A percentile compares a stretch with the other conserved stretches of the same genome.
Conservation (phyloP, 192 early-diverging fungal genomes). For the Jimgerdemannia flammicorona region DNA sequence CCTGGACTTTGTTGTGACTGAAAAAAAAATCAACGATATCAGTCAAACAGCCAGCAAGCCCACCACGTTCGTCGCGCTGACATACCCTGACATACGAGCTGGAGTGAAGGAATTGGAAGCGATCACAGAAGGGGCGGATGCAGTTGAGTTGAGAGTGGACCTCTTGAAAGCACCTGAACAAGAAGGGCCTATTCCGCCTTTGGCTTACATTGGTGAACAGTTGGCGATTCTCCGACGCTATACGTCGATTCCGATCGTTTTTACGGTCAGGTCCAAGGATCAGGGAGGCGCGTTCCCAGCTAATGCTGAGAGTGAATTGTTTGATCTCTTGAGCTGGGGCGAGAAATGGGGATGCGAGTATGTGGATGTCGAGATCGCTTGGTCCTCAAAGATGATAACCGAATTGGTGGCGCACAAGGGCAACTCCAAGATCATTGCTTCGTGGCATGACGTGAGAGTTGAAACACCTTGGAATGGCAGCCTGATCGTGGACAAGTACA, state of each 20-base stretch:
- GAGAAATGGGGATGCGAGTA: slow-evolving; percentile 91
- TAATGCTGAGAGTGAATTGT: slow-evolving; percentile 54
- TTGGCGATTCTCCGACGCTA: slow-evolving; percentile 69
- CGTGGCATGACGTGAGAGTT: slow-evolving; percentile 83
- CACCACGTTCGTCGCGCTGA: slow-evolving; percentile 88
- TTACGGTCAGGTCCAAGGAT: slow-evolving; percentile 82
- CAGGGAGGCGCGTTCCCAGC: slow-evolving; percentile 89
- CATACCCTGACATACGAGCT: slow-evolving; percentile 57
- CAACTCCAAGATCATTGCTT: slow-evolving; percentile 70
- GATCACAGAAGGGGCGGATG: slow-evolving; percentile 78
- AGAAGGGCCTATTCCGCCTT: slow-evolving; percentile 27
- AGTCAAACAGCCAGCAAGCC: slow-evolving; percentile 30
- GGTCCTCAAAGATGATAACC: slow-evolving; percentile 31
- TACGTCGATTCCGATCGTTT: slow-evolving; percentile 81
- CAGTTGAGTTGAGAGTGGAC: slow-evolving; percentile 92
- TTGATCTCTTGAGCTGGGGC: slow-evolving; percentile 62
- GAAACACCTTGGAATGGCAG: slow-evolving; percentile 58
- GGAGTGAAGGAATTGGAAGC: slow-evolving; percentile 49
- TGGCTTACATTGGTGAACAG: slow-evolving; percentile 74
- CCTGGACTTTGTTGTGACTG: slow-evolving; percentile 57
- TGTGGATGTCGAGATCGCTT: slow-evolving; percentile 79
- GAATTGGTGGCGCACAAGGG: slow-evolving; percentile 57
- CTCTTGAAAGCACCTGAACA: slow-evolving; percentile 56
- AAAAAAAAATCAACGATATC: slow-evolving; percentile 28
- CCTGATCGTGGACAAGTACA: slow-evolving; percentile 52